Percentiles rank a stretch among this genome's conserved stretches.
Evolutionary conservation across 2,329 filamentous ascomycete species (phyloP).

Genomic region (Fusarium sambucinum): DNA sequence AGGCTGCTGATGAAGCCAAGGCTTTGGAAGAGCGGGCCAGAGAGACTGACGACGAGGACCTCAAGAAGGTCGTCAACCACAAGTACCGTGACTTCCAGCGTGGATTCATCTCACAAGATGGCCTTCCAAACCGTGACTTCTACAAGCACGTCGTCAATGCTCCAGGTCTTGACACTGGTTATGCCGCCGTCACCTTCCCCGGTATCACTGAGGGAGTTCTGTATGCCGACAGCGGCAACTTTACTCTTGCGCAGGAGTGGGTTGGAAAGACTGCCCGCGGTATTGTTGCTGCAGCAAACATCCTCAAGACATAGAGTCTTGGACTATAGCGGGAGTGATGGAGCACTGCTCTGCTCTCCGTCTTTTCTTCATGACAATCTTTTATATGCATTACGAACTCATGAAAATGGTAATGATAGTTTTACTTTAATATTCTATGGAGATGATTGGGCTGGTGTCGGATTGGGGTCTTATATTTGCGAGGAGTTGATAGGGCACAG

Average conservation of each 20-base stretch:
- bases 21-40: constrained; percentile 50
- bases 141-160: constrained; percentile 62
- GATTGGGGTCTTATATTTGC: not conserved
- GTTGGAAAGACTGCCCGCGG: constrained; percentile 53
- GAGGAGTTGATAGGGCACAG: not conserved
- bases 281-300: constrained; percentile 52
- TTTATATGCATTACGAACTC: constrained; percentile 15
- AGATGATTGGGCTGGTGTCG: constrained; percentile 1
- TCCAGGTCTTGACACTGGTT: constrained; percentile 61
- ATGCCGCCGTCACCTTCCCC: constrained; percentile 58
- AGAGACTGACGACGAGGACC: constrained; percentile 44
- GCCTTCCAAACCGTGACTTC: constrained; percentile 59
- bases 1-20: constrained; percentile 50
- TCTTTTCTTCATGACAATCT: constrained; percentile 24
- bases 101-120: constrained; percentile 62
- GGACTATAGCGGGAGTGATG: rapidly evolving
- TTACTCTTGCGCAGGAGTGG: constrained; percentile 52
- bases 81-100: constrained; percentile 63
- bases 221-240: constrained; percentile 55
- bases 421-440: not conserved
- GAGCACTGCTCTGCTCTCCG: rapidly evolving
- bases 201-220: constrained; percentile 77
- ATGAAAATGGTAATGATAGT: constrained; percentile 9
- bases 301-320: constrained; percentile 45
- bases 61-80: constrained; percentile 57